phyloP scores from a whole-genome alignment of 306 rosid genomes.

The Sphenostylis stenocarpa region DNA sequence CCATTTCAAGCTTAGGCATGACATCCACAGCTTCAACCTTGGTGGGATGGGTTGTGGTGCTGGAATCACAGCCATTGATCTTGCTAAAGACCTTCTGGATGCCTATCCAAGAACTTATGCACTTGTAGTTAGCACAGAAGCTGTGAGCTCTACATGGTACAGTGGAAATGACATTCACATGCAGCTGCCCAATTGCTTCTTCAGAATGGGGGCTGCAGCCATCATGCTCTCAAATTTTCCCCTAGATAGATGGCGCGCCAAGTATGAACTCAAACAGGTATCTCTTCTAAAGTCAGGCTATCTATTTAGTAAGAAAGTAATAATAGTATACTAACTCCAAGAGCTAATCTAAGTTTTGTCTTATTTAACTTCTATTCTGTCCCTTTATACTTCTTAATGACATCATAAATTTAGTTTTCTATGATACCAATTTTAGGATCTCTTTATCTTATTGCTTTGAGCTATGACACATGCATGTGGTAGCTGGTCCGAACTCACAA shows the following conservation, averaged over 20 bases:
- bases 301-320: no score
- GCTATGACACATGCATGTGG: background rate
- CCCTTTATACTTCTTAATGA: background rate
- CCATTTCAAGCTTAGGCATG: conserved; percentile 58
- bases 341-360: no score
- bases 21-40: conserved; percentile 65
- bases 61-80: conserved; percentile 65
- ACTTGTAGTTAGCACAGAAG: conserved; percentile 69
- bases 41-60: conserved; percentile 87
- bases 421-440: background rate
- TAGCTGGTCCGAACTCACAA: conserved; percentile 67
- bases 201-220: conserved; percentile 71
- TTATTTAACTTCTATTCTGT: background rate
- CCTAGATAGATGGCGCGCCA: conserved; percentile 62
- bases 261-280: conserved; percentile 65
- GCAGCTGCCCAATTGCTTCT: conserved; percentile 74
- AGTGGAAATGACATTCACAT: conserved; percentile 52
- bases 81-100: conserved; percentile 64
- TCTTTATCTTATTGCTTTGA: background rate
- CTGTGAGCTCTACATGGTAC: conserved; percentile 61
- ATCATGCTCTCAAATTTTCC: conserved; percentile 54
- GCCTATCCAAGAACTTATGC: conserved; percentile 57
- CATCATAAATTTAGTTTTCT: background rate
- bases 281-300: background rate
- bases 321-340: no score